Percentiles rank a stretch among this genome's conserved stretches.
These are phyloP conservation scores for Mucor circinelloides DNA, from an alignment of 371 early-diverging fungal species.

Conservation along the genomic window DNA sequence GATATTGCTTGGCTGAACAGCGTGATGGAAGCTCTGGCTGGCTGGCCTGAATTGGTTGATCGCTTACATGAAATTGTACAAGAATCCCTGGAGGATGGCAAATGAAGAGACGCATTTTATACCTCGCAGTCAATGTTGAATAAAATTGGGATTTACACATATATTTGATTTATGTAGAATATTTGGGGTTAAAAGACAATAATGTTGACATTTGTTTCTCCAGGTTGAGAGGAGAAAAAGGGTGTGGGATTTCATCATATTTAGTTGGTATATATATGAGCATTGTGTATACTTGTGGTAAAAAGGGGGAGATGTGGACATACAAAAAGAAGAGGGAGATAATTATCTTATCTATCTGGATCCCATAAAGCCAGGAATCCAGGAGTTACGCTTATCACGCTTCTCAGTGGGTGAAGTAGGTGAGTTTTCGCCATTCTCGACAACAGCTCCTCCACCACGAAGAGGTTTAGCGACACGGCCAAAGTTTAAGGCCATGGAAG, in stretches of 20 bases:
- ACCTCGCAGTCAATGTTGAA: neutral
- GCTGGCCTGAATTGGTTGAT: conserved; percentile 47
- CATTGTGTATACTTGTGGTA: conserved; percentile 1
- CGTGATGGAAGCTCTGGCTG: conserved; percentile 34
- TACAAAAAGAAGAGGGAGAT: conserved; percentile 3
- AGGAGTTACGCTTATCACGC: conserved; percentile 34
- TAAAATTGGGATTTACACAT: neutral
- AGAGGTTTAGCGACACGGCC: conserved; percentile 91
- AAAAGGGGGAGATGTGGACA: neutral
- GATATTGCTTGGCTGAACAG: conserved; percentile 40
- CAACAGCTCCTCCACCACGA: conserved; percentile 77
- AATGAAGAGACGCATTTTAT: neutral
- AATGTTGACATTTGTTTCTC: neutral
- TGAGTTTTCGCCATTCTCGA: conserved; percentile 10
- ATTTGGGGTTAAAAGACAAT: neutral
- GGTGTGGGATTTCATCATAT: neutral
- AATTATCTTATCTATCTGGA: conserved; percentile 30
- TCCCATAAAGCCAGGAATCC: conserved; percentile 45
- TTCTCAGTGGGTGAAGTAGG: conserved; percentile 31
- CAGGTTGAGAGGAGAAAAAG: neutral
- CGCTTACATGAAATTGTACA: conserved; percentile 31
- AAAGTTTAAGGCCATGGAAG: conserved; percentile 65
- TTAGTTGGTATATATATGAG: neutral
- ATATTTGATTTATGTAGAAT: neutral
- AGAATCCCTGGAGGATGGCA: conserved; percentile 9